A percentile compares a stretch with the other conserved stretches of the same genome.
Conservation (phyloP, 2,329 filamentous ascomycete genomes). For the Fusarium nanum region DNA sequence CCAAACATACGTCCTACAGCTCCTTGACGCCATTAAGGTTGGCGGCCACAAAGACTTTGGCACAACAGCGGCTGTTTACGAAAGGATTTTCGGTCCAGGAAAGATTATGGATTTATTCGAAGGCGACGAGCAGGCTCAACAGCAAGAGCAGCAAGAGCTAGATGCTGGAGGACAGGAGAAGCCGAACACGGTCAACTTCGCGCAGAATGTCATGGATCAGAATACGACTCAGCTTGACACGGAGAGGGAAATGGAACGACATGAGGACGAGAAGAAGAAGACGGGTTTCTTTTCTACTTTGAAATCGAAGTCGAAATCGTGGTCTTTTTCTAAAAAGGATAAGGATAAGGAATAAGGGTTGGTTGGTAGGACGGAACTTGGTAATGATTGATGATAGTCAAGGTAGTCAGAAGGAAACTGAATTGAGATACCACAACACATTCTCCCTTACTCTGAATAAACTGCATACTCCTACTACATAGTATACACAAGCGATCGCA, state of each 20-base stretch:
- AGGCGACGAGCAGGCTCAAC: conserved; percentile 43
- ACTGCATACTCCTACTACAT: no score
- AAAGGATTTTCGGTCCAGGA: conserved; percentile 61
- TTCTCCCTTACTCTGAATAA: no score
- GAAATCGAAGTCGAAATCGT: not conserved
- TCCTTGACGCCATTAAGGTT: conserved; percentile 66
- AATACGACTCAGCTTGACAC: conserved; percentile 64
- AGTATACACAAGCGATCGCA: no score
- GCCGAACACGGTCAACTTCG: conserved; percentile 59
- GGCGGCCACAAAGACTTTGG: conserved; percentile 63
- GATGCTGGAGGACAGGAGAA: conserved; percentile 1
- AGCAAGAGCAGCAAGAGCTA: not conserved
- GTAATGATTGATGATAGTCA: not conserved
- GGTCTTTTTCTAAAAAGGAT: not conserved
- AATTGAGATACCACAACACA: not conserved
- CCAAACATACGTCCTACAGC: conserved; percentile 65
- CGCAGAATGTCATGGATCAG: conserved; percentile 65
- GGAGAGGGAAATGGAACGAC: conserved; percentile 47
- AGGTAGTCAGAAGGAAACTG: not conserved
- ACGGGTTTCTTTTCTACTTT: conserved; percentile 30
- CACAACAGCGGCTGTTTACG: conserved; percentile 65
- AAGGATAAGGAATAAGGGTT: no score
- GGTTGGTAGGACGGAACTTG: accelerated
- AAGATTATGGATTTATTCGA: conserved; percentile 65
- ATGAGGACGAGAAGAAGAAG: conserved; percentile 24